Conservation (phyloP, 768 basidiomycete species). For the Strobilomyces echinocephalus region DNA sequence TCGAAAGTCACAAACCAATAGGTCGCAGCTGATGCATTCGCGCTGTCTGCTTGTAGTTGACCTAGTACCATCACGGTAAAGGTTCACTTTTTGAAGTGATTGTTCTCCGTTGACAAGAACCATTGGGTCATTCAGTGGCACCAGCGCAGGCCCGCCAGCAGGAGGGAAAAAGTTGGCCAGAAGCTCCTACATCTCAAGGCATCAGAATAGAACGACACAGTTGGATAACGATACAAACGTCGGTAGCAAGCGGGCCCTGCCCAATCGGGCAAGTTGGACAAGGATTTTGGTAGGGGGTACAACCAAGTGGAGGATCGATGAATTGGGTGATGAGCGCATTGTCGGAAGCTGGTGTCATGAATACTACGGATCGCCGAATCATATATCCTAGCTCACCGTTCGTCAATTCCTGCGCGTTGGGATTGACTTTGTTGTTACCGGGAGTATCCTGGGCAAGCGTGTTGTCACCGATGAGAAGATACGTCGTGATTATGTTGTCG, state of each 20-base stretch:
- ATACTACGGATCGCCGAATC: not conserved
- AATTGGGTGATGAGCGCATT: slow-evolving; percentile 24
- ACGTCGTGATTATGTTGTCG: slow-evolving; percentile 26
- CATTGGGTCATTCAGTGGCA: slow-evolving; percentile 26
- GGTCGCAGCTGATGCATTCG: slow-evolving; percentile 18
- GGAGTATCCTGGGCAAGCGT: slow-evolving; percentile 28
- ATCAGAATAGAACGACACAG: not conserved
- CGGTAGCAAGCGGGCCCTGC: slow-evolving; percentile 17
- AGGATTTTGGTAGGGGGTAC: slow-evolving; percentile 23
- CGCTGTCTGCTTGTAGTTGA: slow-evolving; percentile 21
- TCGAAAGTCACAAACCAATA: slow-evolving; percentile 18
- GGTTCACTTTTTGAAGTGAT: slow-evolving; percentile 25
- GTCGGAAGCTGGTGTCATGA: slow-evolving; percentile 21
- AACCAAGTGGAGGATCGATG: slow-evolving; percentile 25
- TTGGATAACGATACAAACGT: slow-evolving; percentile 8
- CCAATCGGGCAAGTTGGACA: slow-evolving; percentile 23
- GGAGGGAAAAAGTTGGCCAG: slow-evolving; percentile 23
- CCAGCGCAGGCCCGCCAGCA: slow-evolving; percentile 19
- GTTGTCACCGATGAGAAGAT: slow-evolving; percentile 20
- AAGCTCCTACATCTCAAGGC: slow-evolving; percentile 17
- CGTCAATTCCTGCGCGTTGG: slow-evolving; percentile 18
- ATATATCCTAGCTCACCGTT: slow-evolving; percentile 14
- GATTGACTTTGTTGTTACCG: slow-evolving; percentile 21
- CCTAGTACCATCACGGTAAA: slow-evolving; percentile 26
- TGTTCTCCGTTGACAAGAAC: slow-evolving; percentile 22